A percentile compares a stretch with the other conserved stretches of the same genome.
phyloP scores from a whole-genome alignment of 163 green algal species.

The Scenedesmus sp. region DNA sequence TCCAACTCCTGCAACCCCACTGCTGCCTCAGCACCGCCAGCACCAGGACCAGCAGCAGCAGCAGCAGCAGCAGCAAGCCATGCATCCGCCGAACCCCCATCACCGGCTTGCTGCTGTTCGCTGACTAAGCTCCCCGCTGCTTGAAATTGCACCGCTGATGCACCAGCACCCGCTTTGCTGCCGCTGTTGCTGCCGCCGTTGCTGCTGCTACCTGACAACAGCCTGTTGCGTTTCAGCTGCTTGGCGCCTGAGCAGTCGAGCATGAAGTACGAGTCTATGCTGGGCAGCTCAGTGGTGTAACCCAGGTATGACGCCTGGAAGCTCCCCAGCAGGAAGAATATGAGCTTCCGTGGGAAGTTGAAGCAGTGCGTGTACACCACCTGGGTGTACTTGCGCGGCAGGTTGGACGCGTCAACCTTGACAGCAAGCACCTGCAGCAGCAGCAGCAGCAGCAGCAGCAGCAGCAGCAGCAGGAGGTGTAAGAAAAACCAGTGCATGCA shows the following conservation, averaged over 20 bases:
- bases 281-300: constrained; percentile 17
- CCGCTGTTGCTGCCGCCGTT: neutral
- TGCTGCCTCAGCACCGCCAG: neutral
- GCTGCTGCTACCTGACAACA: neutral
- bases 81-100: neutral
- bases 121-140: neutral
- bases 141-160: neutral
- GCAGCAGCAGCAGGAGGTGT: neutral
- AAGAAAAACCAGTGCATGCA: neutral
- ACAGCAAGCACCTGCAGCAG: constrained; percentile 36
- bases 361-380: constrained; percentile 51
- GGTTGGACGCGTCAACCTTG: constrained; percentile 55
- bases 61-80: neutral
- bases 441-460: neutral
- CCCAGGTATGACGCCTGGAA: constrained; percentile 47
- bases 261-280: constrained; percentile 55
- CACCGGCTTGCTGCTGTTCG: neutral
- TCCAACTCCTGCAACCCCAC: neutral
- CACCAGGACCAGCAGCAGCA: neutral
- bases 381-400: constrained; percentile 49
- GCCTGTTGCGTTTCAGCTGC: neutral
- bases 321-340: constrained; percentile 48
- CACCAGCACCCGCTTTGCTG: neutral
- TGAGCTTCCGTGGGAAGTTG: constrained; percentile 51
- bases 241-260: constrained; percentile 52